phyloP scores from a whole-genome alignment of 441 rosid genomes.

The Pelargonium cotyledonis region DNA sequence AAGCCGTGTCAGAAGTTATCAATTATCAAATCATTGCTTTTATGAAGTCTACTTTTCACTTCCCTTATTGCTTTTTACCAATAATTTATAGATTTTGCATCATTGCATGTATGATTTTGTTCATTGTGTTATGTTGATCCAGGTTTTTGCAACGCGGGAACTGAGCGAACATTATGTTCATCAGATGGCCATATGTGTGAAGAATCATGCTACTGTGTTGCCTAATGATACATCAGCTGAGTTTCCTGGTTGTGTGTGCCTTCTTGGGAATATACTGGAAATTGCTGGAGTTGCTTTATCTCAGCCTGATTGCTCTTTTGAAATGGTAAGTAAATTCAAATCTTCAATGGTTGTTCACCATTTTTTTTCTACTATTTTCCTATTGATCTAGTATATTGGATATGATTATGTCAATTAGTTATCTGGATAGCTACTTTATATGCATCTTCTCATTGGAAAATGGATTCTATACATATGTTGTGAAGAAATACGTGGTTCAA shows the following conservation, averaged over 20 bases:
- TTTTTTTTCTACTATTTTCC: constrained; percentile 1
- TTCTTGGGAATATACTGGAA: constrained; percentile 84
- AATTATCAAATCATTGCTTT: background rate
- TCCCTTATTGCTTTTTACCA: background rate
- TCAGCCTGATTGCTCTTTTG: constrained; percentile 73
- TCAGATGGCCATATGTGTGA: constrained; percentile 64
- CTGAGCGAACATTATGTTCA: constrained; percentile 64
- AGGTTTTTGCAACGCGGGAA: constrained; percentile 65
- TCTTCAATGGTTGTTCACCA: no score
- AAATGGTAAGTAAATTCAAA: constrained; percentile 44
- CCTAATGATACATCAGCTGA: constrained; percentile 53
- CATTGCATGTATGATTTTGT: constrained; percentile 19
- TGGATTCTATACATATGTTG: background rate
- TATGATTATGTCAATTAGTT: background rate
- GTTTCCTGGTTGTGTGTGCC: constrained; percentile 79
- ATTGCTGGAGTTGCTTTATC: constrained; percentile 71
- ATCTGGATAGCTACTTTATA: background rate
- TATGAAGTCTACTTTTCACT: background rate
- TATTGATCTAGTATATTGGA: background rate
- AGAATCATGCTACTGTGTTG: constrained; percentile 49
- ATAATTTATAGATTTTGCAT: constrained; percentile 6
- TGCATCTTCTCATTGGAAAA: background rate
- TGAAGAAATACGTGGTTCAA: background rate
- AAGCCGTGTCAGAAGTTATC: background rate
- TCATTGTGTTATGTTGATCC: constrained; percentile 20